Conservation (phyloP, 305 asterid genomes). For the Solanum hybrid region DNA sequence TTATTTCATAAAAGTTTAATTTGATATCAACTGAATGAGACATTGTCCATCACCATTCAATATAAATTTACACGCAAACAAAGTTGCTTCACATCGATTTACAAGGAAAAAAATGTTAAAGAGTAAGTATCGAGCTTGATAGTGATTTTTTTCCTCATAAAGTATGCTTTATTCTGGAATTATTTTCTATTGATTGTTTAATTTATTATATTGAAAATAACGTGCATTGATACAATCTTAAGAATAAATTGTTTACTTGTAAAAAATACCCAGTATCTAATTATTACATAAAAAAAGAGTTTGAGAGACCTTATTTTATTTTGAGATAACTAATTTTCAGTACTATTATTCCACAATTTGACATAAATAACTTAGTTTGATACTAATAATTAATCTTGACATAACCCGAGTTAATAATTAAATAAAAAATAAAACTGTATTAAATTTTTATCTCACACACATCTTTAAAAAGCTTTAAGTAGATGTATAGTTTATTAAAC, state of each 20-base stretch:
- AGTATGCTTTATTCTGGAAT: background rate
- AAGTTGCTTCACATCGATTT: background rate
- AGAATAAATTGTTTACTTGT: background rate
- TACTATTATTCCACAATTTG: background rate
- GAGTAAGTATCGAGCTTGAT: background rate
- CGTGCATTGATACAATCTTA: background rate
- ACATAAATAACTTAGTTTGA: background rate
- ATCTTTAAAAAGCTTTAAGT: background rate
- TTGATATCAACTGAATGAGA: background rate
- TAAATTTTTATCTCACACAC: background rate
- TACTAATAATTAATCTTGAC: background rate
- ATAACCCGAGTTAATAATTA: background rate
- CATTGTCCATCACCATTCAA: background rate
- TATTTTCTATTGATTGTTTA: background rate
- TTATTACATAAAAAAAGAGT: background rate
- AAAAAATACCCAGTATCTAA: background rate
- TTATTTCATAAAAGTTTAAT: background rate
- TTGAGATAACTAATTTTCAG: background rate
- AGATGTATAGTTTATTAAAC: background rate
- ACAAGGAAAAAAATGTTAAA: background rate
- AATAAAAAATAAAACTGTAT: too few relatives aligned
- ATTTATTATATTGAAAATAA: background rate
- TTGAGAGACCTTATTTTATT: background rate
- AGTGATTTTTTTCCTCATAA: background rate
- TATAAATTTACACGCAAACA: background rate